phyloP scores from a whole-genome alignment of 352 stramenopile genomes.

The Phytophthora hybrid region DNA sequence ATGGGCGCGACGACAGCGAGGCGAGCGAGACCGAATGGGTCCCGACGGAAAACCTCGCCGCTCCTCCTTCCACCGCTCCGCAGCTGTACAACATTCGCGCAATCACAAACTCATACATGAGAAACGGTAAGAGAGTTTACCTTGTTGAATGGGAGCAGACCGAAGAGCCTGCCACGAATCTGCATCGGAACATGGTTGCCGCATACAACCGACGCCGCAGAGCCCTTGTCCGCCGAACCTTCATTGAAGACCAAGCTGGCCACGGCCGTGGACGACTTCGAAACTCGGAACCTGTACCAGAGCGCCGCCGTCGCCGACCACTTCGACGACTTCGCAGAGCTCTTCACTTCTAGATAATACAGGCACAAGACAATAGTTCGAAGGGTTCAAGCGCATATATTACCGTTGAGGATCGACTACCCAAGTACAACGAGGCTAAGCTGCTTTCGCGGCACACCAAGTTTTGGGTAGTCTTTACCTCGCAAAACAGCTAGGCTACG shows the following conservation, averaged over 20 bases:
- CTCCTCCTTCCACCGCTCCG: too few species aligned
- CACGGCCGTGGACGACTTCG: background rate
- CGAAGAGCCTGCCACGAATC: background rate
- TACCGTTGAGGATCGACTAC: too few species aligned
- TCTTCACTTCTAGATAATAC: too few species aligned
- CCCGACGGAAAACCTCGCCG: background rate
- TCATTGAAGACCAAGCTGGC: background rate
- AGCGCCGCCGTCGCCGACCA: background rate
- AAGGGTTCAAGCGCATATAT: too few species aligned
- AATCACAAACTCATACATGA: background rate
- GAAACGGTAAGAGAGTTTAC: background rate
- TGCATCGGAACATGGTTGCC: background rate
- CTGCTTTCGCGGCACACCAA: too few species aligned
- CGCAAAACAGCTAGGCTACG: too few species aligned
- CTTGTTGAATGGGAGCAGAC: background rate
- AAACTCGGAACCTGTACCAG: background rate
- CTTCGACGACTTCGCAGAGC: background rate
- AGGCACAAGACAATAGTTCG: too few species aligned
- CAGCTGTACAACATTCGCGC: background rate
- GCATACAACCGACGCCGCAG: background rate
- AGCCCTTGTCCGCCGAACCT: background rate
- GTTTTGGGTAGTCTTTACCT: too few species aligned
- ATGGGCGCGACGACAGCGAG: too few species aligned
- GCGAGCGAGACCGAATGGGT: too few species aligned
- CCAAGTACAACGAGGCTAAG: too few species aligned